phyloP scores from a whole-genome alignment of 192 early-diverging fungal species.

The Nowakowskiella sp. region DNA sequence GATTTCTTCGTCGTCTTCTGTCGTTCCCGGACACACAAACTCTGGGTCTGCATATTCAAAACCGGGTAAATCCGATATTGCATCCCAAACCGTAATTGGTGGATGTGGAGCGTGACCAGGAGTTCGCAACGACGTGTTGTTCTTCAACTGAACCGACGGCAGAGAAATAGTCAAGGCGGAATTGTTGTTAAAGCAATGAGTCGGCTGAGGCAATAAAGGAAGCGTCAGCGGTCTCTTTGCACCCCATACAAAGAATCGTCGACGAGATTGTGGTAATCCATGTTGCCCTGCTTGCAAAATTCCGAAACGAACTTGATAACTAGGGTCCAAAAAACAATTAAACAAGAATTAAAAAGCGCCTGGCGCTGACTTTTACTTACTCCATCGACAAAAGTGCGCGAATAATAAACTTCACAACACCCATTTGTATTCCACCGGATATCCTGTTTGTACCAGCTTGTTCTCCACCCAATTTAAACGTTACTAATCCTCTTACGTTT shows the following conservation, averaged over 20 bases:
- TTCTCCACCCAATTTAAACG: conserved; percentile 50
- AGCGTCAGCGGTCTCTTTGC: conserved; percentile 42
- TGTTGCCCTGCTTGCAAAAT: conserved; percentile 58
- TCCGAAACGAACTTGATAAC: conserved; percentile 54
- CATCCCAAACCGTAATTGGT: conserved; percentile 50
- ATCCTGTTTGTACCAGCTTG: conserved; percentile 39
- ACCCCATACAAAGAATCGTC: conserved; percentile 60
- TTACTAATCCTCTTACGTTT: conserved; percentile 56
- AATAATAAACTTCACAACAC: conserved; percentile 60
- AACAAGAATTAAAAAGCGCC: too few relatives aligned
- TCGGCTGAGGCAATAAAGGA: conserved; percentile 50
- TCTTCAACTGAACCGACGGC: conserved; percentile 29
- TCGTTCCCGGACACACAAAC: conserved; percentile 27
- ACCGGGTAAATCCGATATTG: conserved; percentile 59
- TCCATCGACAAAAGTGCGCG: conserved; percentile 55
- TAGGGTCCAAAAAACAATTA: conserved; percentile 3
- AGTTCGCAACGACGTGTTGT: conserved; percentile 33
- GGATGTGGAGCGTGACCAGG: conserved; percentile 45
- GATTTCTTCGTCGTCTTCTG: too few relatives aligned
- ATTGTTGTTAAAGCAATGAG: conserved; percentile 40
- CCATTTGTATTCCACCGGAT: conserved; percentile 51
- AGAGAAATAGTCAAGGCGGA: conserved; percentile 31
- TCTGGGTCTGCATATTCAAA: conserved; percentile 59
- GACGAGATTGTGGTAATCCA: conserved; percentile 56
- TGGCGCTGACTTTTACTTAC: neutral